These are phyloP conservation scores for Irpex sp. DNA, from an alignment of 1,284 basidiomycete genomes.

Conservation along the genomic window DNA sequence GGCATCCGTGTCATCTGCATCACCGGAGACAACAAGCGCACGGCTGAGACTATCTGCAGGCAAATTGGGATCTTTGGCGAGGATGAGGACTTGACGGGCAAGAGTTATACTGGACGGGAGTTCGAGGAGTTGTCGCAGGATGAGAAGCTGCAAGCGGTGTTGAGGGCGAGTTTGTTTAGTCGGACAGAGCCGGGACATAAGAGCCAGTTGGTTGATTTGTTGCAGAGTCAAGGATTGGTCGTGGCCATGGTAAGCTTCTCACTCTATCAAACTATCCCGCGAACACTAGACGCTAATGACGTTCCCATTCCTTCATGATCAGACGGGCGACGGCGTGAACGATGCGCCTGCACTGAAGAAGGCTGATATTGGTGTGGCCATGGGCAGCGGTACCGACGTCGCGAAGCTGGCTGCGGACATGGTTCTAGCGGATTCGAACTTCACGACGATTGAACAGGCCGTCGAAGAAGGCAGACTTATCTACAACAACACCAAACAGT, in stretches of 20 bases:
- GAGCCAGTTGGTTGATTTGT: constrained; percentile 89
- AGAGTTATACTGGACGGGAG: constrained; percentile 94
- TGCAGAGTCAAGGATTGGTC: constrained; percentile 90
- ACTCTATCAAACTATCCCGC: not conserved
- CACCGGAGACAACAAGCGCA: constrained; percentile 98
- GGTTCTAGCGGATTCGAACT: constrained; percentile 88
- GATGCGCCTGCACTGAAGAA: constrained; percentile 96
- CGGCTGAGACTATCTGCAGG: constrained; percentile 95
- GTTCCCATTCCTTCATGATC: not conserved
- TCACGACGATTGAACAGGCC: constrained; percentile 90
- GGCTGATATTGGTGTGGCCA: constrained; percentile 98
- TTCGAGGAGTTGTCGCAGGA: constrained; percentile 79
- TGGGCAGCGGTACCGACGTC: constrained; percentile 98
- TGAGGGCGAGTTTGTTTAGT: constrained; percentile 86
- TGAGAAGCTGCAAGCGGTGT: constrained; percentile 83
- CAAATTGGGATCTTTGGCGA: constrained; percentile 91
- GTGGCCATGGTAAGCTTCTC: constrained; percentile 86
- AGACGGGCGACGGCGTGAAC: constrained; percentile 95
- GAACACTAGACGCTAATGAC: constrained; percentile 10
- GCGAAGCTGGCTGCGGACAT: constrained; percentile 98
- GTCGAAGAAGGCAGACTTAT: constrained; percentile 97
- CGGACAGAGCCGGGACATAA: constrained; percentile 97
- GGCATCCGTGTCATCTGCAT: constrained; percentile 97
- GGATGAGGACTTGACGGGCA: constrained; percentile 81
- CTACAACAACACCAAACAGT: constrained; percentile 99